Percentiles rank a stretch among this genome's conserved stretches.
phyloP scores from a whole-genome alignment of 768 basidiomycete genomes.

The Tricholoma furcatifolium region DNA sequence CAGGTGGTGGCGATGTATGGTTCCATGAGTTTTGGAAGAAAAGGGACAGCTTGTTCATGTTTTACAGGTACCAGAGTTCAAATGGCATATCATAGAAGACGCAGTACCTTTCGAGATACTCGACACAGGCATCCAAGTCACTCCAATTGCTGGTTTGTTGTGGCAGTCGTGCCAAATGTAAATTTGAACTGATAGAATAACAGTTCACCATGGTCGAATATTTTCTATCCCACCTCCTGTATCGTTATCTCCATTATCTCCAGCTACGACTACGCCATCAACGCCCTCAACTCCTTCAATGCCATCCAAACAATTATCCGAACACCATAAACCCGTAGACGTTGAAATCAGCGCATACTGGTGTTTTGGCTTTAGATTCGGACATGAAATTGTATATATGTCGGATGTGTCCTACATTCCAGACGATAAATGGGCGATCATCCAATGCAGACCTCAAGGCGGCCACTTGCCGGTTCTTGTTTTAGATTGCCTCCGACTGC shows the following conservation, averaged over 20 bases:
- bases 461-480: conserved; percentile 55
- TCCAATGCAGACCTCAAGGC: conserved; percentile 26
- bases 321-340: conserved; percentile 15
- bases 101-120: conserved; percentile 64
- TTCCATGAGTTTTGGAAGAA: conserved; percentile 4
- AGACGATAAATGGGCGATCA: conserved; percentile 60
- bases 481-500: conserved; percentile 73
- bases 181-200: conserved; percentile 7
- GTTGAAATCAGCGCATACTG: conserved; percentile 53
- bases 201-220: conserved; percentile 75
- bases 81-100: conserved; percentile 80
- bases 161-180: not conserved
- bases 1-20: conserved; percentile 76
- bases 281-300: conserved; percentile 32
- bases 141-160: conserved; percentile 62
- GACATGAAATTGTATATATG: conserved; percentile 69
- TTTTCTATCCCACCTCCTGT: conserved; percentile 42
- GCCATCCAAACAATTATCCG: conserved; percentile 20
- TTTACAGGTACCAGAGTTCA: conserved; percentile 75
- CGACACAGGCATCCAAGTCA: conserved; percentile 59
- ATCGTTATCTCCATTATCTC: conserved; percentile 35
- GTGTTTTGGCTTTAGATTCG: conserved; percentile 69
- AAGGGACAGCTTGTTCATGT: not conserved
- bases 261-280: conserved; percentile 34
- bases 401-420: conserved; percentile 85